Base-by-base conservation (phyloP, 1,284 basidiomycete genomes). In the Pseudozyma flocculosa region DNA sequence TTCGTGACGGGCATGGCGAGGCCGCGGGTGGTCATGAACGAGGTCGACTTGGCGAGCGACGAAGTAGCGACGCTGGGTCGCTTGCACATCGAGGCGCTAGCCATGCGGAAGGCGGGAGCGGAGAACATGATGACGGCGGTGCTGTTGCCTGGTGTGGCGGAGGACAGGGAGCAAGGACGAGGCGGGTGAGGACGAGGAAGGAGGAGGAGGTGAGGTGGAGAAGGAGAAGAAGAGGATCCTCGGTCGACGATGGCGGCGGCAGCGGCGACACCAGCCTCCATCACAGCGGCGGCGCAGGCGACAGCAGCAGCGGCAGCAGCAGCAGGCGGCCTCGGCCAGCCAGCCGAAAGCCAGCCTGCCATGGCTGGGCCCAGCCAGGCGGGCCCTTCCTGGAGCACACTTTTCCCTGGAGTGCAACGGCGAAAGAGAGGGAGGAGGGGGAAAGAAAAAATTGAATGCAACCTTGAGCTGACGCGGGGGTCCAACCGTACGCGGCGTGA, bases 1-100 rank as follows among this genome's bases (percentile, higher is more conserved):
- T 49, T 58, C 42, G 69, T 60, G 46, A 68, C 56, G 48, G 63
- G 62, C 50, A 68, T 65, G 46, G 70, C 70, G 37, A 72, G 59
- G n/a, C 70, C 58, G 17, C 67, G 59, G 34, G 56, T 56, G 29
- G 58, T 47, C 46, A 66, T 58, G 43, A 41, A 48, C 48, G 54
- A 61, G 49, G 61, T 36, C 7, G 40, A 36, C 26, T 21, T 34
- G 45, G 53, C 58, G 53, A 69, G 55, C 40, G 63, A 53, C 43
- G 62, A 55, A n/a, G 66, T 52, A 44, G 54, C 59, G 50, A 65
- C 48, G 42, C 32, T 41, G 38, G 61, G 60, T 40, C 65, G 58
- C 54, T 71, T 68, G 54, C 62, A 49, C 52, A 54, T 51, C 61
- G 61, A 61, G 23, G 55, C 54, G 50, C 52, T 59, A 45, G 61